Evolutionary conservation across 306 rosid species (phyloP).

Genomic region (Cucurbita argyrosperma): DNA sequence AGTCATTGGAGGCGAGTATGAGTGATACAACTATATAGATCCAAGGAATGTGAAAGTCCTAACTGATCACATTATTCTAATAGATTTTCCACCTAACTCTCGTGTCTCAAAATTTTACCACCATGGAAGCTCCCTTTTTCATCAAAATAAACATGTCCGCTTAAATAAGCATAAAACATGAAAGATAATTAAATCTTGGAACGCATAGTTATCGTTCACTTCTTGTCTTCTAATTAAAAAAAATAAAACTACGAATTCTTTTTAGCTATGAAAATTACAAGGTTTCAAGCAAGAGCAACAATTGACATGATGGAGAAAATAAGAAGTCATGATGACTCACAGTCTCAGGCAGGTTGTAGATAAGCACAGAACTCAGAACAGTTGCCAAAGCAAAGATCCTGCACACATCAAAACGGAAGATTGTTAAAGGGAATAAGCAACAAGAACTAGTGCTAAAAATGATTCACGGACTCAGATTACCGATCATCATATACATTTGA

Average conservation of each 20-base stretch:
- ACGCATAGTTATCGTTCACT: neutral
- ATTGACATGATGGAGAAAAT: slow-evolving; percentile 7
- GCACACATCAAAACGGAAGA: slow-evolving; percentile 15
- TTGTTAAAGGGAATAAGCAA: neutral
- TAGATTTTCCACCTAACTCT: neutral
- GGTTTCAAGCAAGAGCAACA: slow-evolving; percentile 9
- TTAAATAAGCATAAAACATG: neutral
- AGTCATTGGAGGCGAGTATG: neutral
- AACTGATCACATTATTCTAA: neutral
- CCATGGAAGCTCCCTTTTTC: neutral
- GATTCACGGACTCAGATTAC: slow-evolving; percentile 34
- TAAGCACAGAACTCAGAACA: slow-evolving; percentile 86
- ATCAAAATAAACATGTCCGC: neutral
- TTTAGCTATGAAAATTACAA: neutral
- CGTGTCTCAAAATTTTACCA: neutral
- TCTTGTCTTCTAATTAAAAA: neutral
- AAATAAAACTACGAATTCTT: neutral
- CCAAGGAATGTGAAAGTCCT: neutral
- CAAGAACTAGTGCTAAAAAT: neutral
- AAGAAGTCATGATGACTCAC: slow-evolving; percentile 26
- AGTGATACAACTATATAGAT: neutral
- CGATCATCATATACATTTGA: slow-evolving; percentile 95
- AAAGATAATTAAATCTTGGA: neutral
- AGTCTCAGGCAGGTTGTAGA: slow-evolving; percentile 90
- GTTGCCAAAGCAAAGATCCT: slow-evolving; percentile 95